Percentiles rank a stretch among this genome's conserved stretches.
These are phyloP conservation scores for Cladosporium sp. DNA, from an alignment of 2,329 filamentous ascomycete species.

Conservation along the genomic window DNA sequence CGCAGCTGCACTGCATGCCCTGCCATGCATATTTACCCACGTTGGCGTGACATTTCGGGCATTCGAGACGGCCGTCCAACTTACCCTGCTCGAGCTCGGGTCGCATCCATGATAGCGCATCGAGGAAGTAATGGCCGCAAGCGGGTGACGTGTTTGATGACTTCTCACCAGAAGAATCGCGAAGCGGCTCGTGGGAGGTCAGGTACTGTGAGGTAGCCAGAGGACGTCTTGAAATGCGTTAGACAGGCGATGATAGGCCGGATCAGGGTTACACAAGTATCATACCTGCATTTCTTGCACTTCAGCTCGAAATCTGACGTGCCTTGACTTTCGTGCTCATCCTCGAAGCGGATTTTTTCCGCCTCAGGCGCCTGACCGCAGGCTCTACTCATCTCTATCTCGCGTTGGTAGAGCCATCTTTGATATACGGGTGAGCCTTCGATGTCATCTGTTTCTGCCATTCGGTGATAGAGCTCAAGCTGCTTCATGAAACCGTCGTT, in stretches of 20 bases:
- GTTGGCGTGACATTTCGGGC: conserved; percentile 78
- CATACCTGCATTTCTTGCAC: conserved; percentile 85
- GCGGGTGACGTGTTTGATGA: conserved; percentile 32
- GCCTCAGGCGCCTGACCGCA: conserved; percentile 74
- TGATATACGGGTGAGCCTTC: conserved; percentile 74
- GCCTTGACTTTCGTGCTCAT: conserved; percentile 49
- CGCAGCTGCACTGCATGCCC: conserved; percentile 87
- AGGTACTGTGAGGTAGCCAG: conserved; percentile 66
- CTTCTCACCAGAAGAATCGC: conserved; percentile 16
- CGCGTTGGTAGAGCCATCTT: conserved; percentile 66
- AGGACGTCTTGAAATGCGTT: conserved; percentile 43
- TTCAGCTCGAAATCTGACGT: conserved; percentile 60
- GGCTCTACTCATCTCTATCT: conserved; percentile 64
- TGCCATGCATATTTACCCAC: conserved; percentile 96
- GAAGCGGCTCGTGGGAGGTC: conserved; percentile 51
- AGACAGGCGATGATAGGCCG: background rate
- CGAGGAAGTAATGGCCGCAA: conserved; percentile 86
- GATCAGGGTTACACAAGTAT: background rate
- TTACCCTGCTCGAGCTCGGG: conserved; percentile 75
- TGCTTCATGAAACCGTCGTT: conserved; percentile 91
- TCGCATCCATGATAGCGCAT: conserved; percentile 94
- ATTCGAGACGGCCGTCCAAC: conserved; percentile 78
- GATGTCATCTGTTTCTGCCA: conserved; percentile 58
- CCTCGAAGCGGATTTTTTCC: conserved; percentile 75
- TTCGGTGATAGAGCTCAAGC: conserved; percentile 78